phyloP scores from a whole-genome alignment of 495 filamentous ascomycete species.

The Penicillium pancosmium region DNA sequence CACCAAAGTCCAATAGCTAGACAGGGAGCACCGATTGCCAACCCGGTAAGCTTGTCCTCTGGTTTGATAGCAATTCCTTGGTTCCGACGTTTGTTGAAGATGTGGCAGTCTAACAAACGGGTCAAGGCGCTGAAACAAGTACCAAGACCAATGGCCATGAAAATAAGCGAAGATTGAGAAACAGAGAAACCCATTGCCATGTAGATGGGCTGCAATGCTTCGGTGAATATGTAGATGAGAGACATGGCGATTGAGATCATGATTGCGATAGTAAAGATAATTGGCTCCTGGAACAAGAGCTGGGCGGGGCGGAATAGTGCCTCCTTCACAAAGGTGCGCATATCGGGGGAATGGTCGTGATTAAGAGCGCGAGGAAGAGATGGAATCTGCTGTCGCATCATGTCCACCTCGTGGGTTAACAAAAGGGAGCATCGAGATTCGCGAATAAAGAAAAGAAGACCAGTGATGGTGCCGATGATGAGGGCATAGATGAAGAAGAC shows the following conservation, averaged over 20 bases:
- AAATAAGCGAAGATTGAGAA: constrained; percentile 43
- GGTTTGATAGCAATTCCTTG: constrained; percentile 36
- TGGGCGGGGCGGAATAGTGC: constrained; percentile 46
- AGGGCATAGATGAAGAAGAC: constrained; percentile 48
- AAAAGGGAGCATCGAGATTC: constrained; percentile 50
- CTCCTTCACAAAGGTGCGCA: constrained; percentile 41
- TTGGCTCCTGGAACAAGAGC: constrained; percentile 53
- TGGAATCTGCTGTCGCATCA: constrained; percentile 30
- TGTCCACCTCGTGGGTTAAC: constrained; percentile 35
- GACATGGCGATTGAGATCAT: constrained; percentile 51
- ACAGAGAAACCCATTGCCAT: constrained; percentile 41
- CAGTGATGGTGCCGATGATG: constrained; percentile 40
- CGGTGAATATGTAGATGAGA: constrained; percentile 59
- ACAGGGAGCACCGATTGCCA: constrained; percentile 48
- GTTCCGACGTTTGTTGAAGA: constrained; percentile 29
- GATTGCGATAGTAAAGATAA: constrained; percentile 48
- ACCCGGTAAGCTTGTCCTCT: constrained; percentile 54
- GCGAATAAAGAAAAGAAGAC: constrained; percentile 34
- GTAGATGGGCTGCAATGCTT: constrained; percentile 51
- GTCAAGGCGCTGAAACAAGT: constrained; percentile 43
- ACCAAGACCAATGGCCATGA: constrained; percentile 49
- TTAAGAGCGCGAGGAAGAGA: constrained; percentile 34
- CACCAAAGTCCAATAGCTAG: constrained; percentile 51
- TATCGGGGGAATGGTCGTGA: constrained; percentile 44
- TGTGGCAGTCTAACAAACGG: constrained; percentile 43